A percentile compares a stretch with the other conserved stretches of the same genome.
phyloP scores from a whole-genome alignment of 352 stramenopile genomes.

The Pythium scleroteichum region DNA sequence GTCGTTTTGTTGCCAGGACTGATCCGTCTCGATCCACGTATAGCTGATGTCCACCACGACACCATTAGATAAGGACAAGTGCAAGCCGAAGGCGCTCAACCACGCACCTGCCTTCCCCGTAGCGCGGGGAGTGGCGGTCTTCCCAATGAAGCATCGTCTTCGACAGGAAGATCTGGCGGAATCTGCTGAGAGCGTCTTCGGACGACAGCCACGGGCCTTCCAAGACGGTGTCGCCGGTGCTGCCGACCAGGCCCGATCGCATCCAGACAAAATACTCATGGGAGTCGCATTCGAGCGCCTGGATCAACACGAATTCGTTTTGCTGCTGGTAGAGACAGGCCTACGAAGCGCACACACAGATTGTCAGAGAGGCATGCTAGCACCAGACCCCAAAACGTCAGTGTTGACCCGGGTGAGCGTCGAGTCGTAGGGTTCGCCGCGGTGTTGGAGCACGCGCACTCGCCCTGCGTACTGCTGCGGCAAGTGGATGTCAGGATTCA shows the following conservation, averaged over 20 bases:
- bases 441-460: conserved; percentile 43
- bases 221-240: conserved; percentile 44
- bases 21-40: conserved; percentile 70
- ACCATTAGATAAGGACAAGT: too few relatives aligned
- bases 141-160: conserved; percentile 63
- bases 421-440: conserved; percentile 50
- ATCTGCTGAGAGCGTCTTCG: conserved; percentile 47
- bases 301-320: conserved; percentile 68
- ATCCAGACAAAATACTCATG: conserved; percentile 58
- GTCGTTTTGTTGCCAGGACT: conserved; percentile 43
- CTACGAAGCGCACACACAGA: conserved; percentile 20
- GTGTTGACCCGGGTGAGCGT: conserved; percentile 56
- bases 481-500: conserved; percentile 50
- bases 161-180: conserved; percentile 44
- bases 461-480: conserved; percentile 39
- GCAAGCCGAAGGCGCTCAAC: too few relatives aligned
- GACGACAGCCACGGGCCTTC: conserved; percentile 34
- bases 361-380: conserved; percentile 8
- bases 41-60: conserved; percentile 34
- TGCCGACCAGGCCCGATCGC: conserved; percentile 46
- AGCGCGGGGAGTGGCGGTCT: conserved; percentile 47
- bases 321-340: conserved; percentile 59
- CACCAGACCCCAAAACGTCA: conserved; percentile 2
- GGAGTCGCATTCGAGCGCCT: conserved; percentile 48
- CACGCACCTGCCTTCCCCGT: conserved; percentile 46